A percentile compares a stretch with the other conserved stretches of the same genome.
phyloP scores from a whole-genome alignment of 257 asterid genomes.

The Misopates orontium region DNA sequence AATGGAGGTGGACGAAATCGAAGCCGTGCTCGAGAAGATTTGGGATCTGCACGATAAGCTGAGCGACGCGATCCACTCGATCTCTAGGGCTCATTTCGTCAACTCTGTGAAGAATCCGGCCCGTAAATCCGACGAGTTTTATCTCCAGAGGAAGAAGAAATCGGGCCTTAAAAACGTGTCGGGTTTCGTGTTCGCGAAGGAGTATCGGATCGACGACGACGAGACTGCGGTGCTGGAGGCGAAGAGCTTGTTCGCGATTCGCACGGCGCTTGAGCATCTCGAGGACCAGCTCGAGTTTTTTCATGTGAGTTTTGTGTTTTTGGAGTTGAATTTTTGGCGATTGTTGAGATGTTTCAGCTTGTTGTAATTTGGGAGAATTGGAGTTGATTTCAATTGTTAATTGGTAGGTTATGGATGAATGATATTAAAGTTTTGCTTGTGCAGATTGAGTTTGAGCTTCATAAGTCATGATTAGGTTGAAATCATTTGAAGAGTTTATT shows the following conservation, averaged over 20 bases:
- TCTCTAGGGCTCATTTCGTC: slow-evolving; percentile 80
- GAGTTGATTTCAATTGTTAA: background rate
- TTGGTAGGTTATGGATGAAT: background rate
- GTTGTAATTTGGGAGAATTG: background rate
- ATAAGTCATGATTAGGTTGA: background rate
- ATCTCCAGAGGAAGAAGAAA: slow-evolving; percentile 41
- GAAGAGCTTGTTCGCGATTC: slow-evolving; percentile 80
- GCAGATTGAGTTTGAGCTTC: background rate
- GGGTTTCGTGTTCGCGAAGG: slow-evolving; percentile 84
- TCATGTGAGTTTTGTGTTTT: slow-evolving; percentile 42
- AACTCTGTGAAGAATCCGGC: slow-evolving; percentile 60
- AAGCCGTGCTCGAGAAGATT: slow-evolving; percentile 79
- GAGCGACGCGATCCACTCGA: slow-evolving; percentile 91
- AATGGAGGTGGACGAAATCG: slow-evolving; percentile 86
- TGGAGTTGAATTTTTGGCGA: background rate
- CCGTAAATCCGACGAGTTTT: slow-evolving; percentile 41
- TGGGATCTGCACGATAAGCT: slow-evolving; percentile 98
- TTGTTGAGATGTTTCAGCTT: background rate
- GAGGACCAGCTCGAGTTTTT: slow-evolving; percentile 97
- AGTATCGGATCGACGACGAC: slow-evolving; percentile 55
- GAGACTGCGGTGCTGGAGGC: slow-evolving; percentile 76
- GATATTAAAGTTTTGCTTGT: background rate
- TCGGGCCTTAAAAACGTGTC: slow-evolving; percentile 30
- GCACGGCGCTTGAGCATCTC: slow-evolving; percentile 88
- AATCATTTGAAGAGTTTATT: too few species aligned